Conservation (phyloP, 345 rosid genomes). For the Lumnitzera littorea region DNA sequence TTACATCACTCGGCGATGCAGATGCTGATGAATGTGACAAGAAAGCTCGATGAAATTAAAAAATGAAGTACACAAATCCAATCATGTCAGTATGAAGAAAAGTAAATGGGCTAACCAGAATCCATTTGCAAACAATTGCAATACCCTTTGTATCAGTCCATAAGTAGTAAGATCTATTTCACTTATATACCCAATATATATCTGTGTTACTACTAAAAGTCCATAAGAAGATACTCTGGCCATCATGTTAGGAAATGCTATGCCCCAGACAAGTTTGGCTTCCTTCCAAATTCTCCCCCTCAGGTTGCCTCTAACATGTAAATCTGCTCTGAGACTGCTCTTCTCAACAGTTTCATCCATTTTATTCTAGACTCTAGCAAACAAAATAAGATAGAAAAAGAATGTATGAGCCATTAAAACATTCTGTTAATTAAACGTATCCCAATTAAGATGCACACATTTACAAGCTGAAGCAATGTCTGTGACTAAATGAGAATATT, state of each 20-base stretch:
- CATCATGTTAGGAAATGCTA: background rate
- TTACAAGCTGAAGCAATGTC: no score
- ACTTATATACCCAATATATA: conserved; percentile 3
- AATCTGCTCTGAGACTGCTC: background rate
- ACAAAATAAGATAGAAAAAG: background rate
- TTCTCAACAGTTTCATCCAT: conserved; percentile 1
- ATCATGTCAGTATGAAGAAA: no score
- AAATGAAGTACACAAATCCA: no score
- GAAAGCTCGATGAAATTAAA: no score
- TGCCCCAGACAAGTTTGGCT: conserved; percentile 4
- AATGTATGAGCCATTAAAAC: no score
- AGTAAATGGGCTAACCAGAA: background rate
- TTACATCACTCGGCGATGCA: no score
- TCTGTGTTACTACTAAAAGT: conserved; percentile 1
- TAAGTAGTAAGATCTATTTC: conserved; percentile 8
- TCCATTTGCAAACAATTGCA: conserved; percentile 1
- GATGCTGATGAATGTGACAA: no score
- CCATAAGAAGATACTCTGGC: conserved; percentile 4
- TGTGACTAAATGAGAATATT: no score
- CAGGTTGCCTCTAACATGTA: background rate
- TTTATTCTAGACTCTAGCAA: no score
- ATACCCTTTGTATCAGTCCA: conserved; percentile 2
- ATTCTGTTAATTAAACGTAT: no score
- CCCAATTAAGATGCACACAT: no score
- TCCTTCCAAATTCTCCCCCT: conserved; percentile 6